Evolutionary conservation across 768 basidiomycete species (phyloP).

Genomic region (Rhodocollybia butyracea): DNA sequence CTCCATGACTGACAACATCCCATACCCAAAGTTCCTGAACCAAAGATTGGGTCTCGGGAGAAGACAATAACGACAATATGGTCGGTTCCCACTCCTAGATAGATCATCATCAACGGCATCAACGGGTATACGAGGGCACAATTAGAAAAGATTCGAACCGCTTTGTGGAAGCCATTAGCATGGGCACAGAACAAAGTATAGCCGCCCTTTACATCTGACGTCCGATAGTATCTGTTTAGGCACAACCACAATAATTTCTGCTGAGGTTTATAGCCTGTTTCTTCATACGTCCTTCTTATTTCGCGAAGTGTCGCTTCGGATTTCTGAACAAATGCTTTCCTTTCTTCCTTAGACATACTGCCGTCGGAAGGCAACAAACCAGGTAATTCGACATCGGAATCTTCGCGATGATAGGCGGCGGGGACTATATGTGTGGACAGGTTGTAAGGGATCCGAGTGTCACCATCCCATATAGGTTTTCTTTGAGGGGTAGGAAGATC

Average conservation of each 20-base stretch:
- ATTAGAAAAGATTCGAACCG: conserved; percentile 46
- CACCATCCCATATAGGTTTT: conserved; percentile 6
- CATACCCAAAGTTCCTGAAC: conserved; percentile 77
- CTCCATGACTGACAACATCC: conserved; percentile 85
- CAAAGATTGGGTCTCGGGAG: conserved; percentile 23
- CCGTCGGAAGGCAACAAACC: conserved; percentile 19
- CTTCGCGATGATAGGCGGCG: conserved; percentile 42
- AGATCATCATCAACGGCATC: neutral
- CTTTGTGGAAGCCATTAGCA: conserved; percentile 87
- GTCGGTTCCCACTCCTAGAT: conserved; percentile 78
- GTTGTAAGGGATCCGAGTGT: conserved; percentile 24
- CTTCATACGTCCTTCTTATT: no score
- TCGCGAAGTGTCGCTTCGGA: conserved; percentile 22
- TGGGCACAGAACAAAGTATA: conserved; percentile 75
- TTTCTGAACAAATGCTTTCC: conserved; percentile 21
- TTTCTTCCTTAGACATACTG: conserved; percentile 34
- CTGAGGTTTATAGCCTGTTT: conserved; percentile 6
- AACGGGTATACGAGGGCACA: neutral
- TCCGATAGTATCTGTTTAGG: conserved; percentile 61
- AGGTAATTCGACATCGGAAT: conserved; percentile 38
- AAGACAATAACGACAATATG: conserved; percentile 48
- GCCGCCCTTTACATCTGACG: neutral
- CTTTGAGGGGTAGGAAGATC: conserved; percentile 1
- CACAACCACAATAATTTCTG: conserved; percentile 60
- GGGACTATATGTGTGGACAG: conserved; percentile 56